Evolutionary conservation across 441 rosid genomes (phyloP).

Genomic region (Jatropha multifida): DNA sequence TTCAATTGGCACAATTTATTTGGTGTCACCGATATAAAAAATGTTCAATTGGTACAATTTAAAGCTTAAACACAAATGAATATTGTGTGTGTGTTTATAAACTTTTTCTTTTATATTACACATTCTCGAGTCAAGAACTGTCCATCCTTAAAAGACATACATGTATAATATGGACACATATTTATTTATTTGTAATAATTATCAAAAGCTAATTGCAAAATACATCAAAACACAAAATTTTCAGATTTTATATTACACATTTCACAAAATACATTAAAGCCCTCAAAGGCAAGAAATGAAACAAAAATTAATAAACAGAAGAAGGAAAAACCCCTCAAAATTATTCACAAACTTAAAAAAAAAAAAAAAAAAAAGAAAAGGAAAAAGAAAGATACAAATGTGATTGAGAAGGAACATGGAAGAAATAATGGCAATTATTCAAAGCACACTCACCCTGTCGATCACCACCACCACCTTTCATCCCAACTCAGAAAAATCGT

Average conservation of each 20-base stretch:
- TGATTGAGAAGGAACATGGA: not conserved
- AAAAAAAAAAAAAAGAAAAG: not conserved
- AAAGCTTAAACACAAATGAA: no score
- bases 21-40: no score
- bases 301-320: not conserved
- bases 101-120: no score
- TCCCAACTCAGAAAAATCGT: slow-evolving; percentile 8
- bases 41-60: no score
- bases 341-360: not conserved
- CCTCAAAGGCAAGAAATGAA: not conserved
- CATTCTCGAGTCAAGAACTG: no score
- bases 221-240: not conserved
- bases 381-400: not conserved
- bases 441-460: slow-evolving; percentile 1
- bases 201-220: not conserved
- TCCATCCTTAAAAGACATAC: no score
- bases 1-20: no score
- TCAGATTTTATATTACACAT: not conserved
- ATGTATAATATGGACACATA: no score
- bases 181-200: no score
- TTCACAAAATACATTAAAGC: not conserved
- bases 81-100: no score
- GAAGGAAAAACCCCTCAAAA: slow-evolving; percentile 2
- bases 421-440: slow-evolving; percentile 6
- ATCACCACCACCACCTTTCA: slow-evolving; percentile 10